A percentile compares a stretch with the other conserved stretches of the same genome.
phyloP scores from a whole-genome alignment of 78 protist genomes.

The Dictyostelium firmibasis region DNA sequence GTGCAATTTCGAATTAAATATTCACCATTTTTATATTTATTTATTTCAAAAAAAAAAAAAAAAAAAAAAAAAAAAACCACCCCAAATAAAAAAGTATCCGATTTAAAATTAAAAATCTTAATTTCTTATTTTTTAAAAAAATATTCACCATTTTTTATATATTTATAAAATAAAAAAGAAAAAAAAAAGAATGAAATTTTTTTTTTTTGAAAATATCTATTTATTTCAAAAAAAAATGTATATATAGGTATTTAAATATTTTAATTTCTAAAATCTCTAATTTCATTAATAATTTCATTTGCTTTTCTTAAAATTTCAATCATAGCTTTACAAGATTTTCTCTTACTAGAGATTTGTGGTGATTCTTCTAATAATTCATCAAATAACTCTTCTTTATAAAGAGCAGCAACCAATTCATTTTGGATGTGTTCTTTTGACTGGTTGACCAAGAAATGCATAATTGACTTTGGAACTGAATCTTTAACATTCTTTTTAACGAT shows the following conservation, averaged over 20 bases:
- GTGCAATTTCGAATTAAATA: not conserved
- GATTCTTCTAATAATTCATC: conserved; percentile 89
- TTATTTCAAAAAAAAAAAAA: not conserved
- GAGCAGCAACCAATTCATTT: conserved; percentile 83
- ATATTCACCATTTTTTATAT: no score
- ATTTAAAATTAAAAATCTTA: no score
- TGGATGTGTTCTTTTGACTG: conserved; percentile 86
- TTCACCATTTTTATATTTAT: not conserved
- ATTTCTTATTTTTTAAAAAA: no score
- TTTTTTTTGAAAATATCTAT: no score
- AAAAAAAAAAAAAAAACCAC: not conserved
- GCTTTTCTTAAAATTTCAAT: conserved; percentile 83
- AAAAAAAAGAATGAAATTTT: no score
- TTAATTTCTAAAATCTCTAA: conserved; percentile 40
- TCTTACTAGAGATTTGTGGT: conserved; percentile 57
- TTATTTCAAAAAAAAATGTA: no score
- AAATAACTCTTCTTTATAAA: conserved; percentile 90
- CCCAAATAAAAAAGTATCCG: not conserved
- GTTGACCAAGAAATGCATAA: conserved; percentile 96
- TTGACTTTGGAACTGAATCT: conserved; percentile 95
- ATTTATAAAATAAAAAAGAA: no score
- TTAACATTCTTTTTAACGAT: conserved; percentile 91
- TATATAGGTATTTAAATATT: not conserved
- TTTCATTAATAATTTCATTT: conserved; percentile 86
- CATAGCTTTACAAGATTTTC: conserved; percentile 78